These are phyloP conservation scores for Phlyctochytrium planicorne DNA, from an alignment of 192 early-diverging fungal species.

Conservation along the genomic window DNA sequence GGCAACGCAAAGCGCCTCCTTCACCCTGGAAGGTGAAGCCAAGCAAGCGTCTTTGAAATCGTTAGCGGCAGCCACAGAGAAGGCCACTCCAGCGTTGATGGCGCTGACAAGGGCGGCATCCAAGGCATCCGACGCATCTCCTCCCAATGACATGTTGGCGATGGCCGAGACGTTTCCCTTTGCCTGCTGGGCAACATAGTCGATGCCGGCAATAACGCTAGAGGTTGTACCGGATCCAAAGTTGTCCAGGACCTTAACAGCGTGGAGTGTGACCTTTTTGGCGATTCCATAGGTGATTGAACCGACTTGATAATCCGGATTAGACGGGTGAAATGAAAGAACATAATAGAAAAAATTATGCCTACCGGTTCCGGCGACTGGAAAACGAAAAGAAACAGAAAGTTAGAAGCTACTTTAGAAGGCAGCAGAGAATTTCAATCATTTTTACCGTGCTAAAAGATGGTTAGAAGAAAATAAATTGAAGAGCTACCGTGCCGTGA, in stretches of 20 bases:
- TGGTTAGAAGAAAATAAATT: too few species aligned
- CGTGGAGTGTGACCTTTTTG: constrained; percentile 81
- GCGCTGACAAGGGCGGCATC: not conserved
- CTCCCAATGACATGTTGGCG: not conserved
- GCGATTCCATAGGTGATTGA: constrained; percentile 85
- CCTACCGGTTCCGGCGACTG: too few species aligned
- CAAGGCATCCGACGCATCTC: not conserved
- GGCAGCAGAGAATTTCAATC: too few species aligned
- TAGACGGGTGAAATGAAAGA: too few species aligned
- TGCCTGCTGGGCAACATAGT: not conserved
- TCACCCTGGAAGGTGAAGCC: constrained; percentile 70
- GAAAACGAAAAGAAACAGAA: too few species aligned
- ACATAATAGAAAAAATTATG: too few species aligned
- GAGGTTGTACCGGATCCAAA: constrained; percentile 81
- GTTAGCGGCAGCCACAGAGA: constrained; percentile 21
- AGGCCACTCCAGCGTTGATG: not conserved
- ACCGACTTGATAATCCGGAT: constrained; percentile 69
- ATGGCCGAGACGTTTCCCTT: not conserved
- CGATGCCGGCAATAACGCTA: not conserved
- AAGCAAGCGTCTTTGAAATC: not conserved
- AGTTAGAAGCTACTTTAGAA: too few species aligned
- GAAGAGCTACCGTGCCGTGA: too few species aligned
- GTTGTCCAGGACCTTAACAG: constrained; percentile 85
- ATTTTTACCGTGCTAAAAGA: too few species aligned
- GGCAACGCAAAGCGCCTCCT: constrained; percentile 68